These are phyloP conservation scores for Larix sibirica DNA, from an alignment of 83 land plant species.

Conservation along the genomic window DNA sequence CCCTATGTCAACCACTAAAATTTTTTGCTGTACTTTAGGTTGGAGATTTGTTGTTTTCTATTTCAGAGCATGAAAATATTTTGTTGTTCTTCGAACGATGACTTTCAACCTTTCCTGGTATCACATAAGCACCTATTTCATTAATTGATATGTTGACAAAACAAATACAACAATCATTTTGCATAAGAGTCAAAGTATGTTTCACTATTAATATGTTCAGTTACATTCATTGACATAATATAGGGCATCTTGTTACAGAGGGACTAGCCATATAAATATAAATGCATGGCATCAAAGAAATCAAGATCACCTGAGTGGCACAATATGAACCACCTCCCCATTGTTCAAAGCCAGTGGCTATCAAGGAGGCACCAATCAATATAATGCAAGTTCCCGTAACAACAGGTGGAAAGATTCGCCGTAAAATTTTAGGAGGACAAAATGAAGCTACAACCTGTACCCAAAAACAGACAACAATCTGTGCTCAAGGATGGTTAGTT, in stretches of 20 bases:
- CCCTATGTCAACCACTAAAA: too few relatives aligned
- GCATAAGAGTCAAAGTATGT: neutral
- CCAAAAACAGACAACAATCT: constrained; percentile 41
- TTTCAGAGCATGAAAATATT: too few relatives aligned
- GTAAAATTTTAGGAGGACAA: constrained; percentile 26
- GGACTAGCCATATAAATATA: neutral
- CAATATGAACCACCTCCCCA: constrained; percentile 47
- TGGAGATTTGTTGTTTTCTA: too few relatives aligned
- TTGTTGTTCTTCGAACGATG: too few relatives aligned
- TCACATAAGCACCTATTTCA: neutral
- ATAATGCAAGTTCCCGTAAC: constrained; percentile 38
- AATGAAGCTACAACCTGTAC: constrained; percentile 32
- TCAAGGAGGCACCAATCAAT: constrained; percentile 38
- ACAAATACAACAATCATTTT: neutral
- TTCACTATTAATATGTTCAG: too few relatives aligned
- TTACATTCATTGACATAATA: neutral
- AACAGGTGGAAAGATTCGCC: constrained; percentile 40
- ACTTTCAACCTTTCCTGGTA: neutral
- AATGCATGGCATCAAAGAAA: neutral
- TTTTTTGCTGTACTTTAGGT: too few relatives aligned
- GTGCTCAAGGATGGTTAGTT: neutral
- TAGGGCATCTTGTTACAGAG: neutral
- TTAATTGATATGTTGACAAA: neutral
- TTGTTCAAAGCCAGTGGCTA: constrained; percentile 32
- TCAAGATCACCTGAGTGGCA: constrained; percentile 30